These are phyloP conservation scores for Yarrowia sp. DNA, from an alignment of 805 yeast genomes.

Conservation along the genomic window DNA sequence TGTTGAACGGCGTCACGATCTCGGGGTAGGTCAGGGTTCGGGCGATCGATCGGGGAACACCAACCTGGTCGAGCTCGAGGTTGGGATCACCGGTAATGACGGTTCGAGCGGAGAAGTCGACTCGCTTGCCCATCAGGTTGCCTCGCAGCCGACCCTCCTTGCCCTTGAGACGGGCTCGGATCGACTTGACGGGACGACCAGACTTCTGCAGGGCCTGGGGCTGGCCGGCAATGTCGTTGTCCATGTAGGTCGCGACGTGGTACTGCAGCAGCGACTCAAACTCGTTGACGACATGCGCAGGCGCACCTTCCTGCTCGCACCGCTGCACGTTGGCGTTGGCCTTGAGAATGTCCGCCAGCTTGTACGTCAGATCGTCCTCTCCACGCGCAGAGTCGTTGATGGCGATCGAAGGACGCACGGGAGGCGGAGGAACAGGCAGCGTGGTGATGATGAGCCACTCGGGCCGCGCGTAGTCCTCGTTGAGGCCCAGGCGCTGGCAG, in stretches of 20 bases:
- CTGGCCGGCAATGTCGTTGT: slow-evolving; percentile 98
- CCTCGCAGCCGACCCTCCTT: slow-evolving; percentile 99
- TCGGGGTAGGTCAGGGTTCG: slow-evolving; percentile 95
- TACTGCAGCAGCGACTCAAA: slow-evolving; percentile 93
- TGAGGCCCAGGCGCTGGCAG: slow-evolving; percentile 77
- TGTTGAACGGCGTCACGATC: slow-evolving; percentile 95
- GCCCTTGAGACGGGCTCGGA: slow-evolving; percentile 99
- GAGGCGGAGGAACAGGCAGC: slow-evolving; percentile 99
- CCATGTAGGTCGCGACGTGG: slow-evolving; percentile 99
- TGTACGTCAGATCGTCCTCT: slow-evolving; percentile 97
- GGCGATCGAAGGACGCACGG: slow-evolving; percentile 97
- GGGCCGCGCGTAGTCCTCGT: slow-evolving; percentile 95
- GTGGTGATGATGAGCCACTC: slow-evolving; percentile 98
- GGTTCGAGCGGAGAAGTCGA: slow-evolving; percentile 97
- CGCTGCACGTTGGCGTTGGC: slow-evolving; percentile 97
- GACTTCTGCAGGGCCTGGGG: slow-evolving; percentile 98
- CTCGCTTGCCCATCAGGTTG: slow-evolving; percentile 99
- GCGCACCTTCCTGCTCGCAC: slow-evolving; percentile 97
- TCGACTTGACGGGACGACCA: slow-evolving; percentile 97
- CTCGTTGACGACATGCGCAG: slow-evolving; percentile 96
- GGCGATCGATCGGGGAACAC: slow-evolving; percentile 97
- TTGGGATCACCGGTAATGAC: slow-evolving; percentile 99
- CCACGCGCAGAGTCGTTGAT: slow-evolving; percentile 98
- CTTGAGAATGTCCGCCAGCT: slow-evolving; percentile 92
- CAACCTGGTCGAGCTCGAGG: slow-evolving; percentile 95